Conservation (phyloP, 345 rosid genomes). For the Balakata baccata region DNA sequence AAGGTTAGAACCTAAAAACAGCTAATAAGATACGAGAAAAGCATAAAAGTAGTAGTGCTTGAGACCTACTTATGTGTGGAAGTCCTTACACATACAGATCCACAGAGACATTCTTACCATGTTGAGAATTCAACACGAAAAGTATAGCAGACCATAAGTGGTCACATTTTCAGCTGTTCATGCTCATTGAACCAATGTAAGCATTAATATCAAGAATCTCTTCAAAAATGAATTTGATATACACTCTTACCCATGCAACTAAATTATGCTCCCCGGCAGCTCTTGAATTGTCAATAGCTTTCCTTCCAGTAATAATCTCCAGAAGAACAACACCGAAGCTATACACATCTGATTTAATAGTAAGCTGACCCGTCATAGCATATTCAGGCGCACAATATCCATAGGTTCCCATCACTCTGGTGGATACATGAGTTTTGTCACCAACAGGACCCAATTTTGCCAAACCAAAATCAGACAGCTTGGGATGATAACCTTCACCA, state of each 20-base stretch:
- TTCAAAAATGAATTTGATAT: neutral
- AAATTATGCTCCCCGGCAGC: constrained; percentile 71
- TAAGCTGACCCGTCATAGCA: constrained; percentile 91
- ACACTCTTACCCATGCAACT: constrained; percentile 74
- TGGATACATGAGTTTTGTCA: constrained; percentile 83
- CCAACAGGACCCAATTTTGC: constrained; percentile 93
- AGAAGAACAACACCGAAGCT: constrained; percentile 89
- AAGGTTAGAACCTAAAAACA: neutral
- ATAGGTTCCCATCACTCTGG: constrained; percentile 93
- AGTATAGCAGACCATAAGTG: neutral
- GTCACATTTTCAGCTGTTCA: neutral
- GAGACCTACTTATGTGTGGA: neutral
- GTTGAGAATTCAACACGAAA: neutral
- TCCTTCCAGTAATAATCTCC: constrained; percentile 83
- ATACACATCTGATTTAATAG: constrained; percentile 80
- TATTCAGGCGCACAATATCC: constrained; percentile 93
- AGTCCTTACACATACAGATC: neutral
- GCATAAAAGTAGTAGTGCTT: neutral
- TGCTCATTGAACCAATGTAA: neutral
- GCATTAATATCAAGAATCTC: neutral
- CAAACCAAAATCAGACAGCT: constrained; percentile 89
- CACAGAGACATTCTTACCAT: neutral
- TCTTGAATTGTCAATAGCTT: constrained; percentile 70
- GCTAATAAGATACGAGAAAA: neutral
- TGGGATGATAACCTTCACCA: constrained; percentile 65